A percentile compares a stretch with the other conserved stretches of the same genome.
Evolutionary conservation across 371 early-diverging fungal species (phyloP).

Genomic region (Funneliformis caledonium): DNA sequence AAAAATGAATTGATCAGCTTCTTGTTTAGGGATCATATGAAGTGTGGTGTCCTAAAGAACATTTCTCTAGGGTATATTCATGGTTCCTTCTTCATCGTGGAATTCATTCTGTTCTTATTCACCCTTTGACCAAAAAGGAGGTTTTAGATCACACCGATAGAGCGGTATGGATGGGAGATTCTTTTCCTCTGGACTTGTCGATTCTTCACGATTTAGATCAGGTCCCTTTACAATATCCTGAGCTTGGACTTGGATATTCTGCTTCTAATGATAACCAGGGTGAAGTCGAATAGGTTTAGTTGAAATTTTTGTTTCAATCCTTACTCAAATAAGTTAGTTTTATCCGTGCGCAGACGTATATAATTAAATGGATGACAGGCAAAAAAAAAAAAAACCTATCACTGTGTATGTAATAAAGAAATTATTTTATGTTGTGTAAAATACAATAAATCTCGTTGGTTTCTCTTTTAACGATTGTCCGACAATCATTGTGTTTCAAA

Average conservation of each 20-base stretch:
- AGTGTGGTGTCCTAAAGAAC: conserved; percentile 61
- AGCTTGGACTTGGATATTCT: conserved; percentile 55
- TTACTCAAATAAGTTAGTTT: too few relatives aligned
- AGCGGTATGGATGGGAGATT: conserved; percentile 57
- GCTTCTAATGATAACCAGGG: background rate
- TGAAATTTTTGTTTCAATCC: too few relatives aligned
- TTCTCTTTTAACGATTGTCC: too few relatives aligned
- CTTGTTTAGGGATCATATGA: conserved; percentile 51
- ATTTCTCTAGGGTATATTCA: conserved; percentile 54
- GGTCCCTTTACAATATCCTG: conserved; percentile 57
- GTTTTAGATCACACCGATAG: conserved; percentile 56
- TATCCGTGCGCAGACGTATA: too few relatives aligned
- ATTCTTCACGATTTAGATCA: conserved; percentile 41
- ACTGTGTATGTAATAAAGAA: too few relatives aligned
- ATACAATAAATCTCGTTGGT: too few relatives aligned
- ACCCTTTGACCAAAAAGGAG: conserved; percentile 57
- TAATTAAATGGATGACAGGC: too few relatives aligned
- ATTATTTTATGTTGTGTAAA: too few relatives aligned
- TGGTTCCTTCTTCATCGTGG: conserved; percentile 55
- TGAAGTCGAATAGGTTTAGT: too few relatives aligned
- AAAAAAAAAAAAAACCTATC: too few relatives aligned
- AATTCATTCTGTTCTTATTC: conserved; percentile 53
- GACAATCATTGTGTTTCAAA: too few relatives aligned
- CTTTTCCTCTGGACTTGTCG: conserved; percentile 53
- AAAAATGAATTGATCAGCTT: background rate